Evolutionary conservation across 2,329 filamentous ascomycete species (phyloP).

Genomic region (Paecilomyces dactylethromorphus): DNA sequence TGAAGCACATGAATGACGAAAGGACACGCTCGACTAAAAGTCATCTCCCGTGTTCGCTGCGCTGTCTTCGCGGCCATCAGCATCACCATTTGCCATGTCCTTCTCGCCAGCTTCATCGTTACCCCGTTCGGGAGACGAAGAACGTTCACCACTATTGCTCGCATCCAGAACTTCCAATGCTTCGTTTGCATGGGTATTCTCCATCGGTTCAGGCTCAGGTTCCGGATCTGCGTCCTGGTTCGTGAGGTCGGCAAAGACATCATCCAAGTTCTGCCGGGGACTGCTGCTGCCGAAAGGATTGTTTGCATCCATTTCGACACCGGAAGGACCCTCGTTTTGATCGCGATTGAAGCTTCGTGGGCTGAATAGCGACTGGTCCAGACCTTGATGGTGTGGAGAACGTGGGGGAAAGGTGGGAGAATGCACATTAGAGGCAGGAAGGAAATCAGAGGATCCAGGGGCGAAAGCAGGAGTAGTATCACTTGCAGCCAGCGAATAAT

Average conservation of each 20-base stretch:
- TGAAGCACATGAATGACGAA: not conserved
- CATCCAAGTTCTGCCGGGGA: constrained; percentile 34
- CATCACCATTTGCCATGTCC: constrained; percentile 16
- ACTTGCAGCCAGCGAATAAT: constrained; percentile 29
- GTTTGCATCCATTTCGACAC: constrained; percentile 22
- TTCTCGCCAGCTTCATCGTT: constrained; percentile 14
- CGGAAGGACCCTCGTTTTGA: constrained; percentile 23
- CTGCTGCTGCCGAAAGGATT: constrained; percentile 34
- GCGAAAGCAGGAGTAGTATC: constrained; percentile 32
- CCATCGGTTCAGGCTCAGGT: constrained; percentile 25
- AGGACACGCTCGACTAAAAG: constrained; percentile 1
- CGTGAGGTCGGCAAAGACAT: constrained; percentile 42
- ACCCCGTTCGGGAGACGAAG: constrained; percentile 21
- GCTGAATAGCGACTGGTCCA: constrained; percentile 37
- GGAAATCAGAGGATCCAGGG: constrained; percentile 27
- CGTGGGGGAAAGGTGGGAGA: constrained; percentile 34
- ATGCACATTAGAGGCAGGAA: constrained; percentile 27
- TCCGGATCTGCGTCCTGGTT: constrained; percentile 36
- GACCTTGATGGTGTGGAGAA: constrained; percentile 28
- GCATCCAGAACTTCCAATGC: constrained; percentile 38
- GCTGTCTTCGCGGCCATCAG: constrained; percentile 9
- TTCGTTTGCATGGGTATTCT: constrained; percentile 42
- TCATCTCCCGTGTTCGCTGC: constrained; percentile 2
- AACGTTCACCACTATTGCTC: constrained; percentile 28
- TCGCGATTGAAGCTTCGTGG: constrained; percentile 31